Base-by-base conservation (phyloP, 768 basidiomycete species). In the Serpula lacrymans region DNA sequence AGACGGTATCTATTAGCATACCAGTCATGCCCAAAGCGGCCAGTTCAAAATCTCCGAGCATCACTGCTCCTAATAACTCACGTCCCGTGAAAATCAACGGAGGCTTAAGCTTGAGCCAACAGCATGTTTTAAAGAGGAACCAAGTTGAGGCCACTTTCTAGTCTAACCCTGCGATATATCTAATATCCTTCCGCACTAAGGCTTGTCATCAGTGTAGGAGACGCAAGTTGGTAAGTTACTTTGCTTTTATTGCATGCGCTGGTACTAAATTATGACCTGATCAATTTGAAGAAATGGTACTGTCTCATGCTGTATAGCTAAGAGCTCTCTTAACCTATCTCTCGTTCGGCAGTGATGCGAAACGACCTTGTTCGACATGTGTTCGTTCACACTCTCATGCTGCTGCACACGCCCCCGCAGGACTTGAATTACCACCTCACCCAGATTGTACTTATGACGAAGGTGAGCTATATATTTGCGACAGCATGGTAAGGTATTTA, bases 391-490 rank as follows among this genome's bases (percentile, higher is more conserved):
- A 86, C 67, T 71, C 80, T 2, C 82, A 87, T 62, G 77, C 82
- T 7, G 54, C 76, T 38, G 70, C 74, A 10, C 83, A 83, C 61
- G 75, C 82, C 10, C 68, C 75, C 1, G 70, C 81, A 21, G 81
- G 79, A 28, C 65, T 68, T 2, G 63, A 64, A 33, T 50, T 82
- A 32, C 78, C 83, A 1, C 54, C 72, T 1, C 66, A 64, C 33
- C 83, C 81, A 10, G 80, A 83, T 40, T 88, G 86, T 54, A 87
- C 84, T n/a, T 88, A 77, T 46, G 85, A 87, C 49, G 86, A 88
- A 47, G 64, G 82, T 80, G 52, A 32, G 40, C 36, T 7, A 34
- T 40, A 31, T 37, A n/a, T n/a, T n/a, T n/a, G n/a, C n/a, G n/a
- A n/a, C n/a, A n/a, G n/a, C n/a, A n/a, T n/a, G 26, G 14, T 29